Evolutionary conservation across 2,329 filamentous ascomycete genomes (phyloP), one percentile per base, ranked within the genome.

Genomic region (Colletotrichum lindemuthianum): DNA sequence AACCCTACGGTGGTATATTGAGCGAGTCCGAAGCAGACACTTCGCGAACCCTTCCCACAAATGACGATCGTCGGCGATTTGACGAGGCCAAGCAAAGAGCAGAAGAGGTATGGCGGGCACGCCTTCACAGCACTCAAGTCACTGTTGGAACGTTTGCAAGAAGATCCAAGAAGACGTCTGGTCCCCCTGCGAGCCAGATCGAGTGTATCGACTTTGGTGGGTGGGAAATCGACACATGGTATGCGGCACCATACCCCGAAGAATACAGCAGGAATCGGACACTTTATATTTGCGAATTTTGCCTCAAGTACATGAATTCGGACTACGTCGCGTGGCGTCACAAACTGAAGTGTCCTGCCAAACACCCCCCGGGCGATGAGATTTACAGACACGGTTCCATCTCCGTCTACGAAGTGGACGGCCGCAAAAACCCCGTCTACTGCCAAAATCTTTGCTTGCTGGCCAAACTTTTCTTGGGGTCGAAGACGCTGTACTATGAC

Each of bases 211-310:
- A 97, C 72, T 98, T 99, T 79, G 96, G 96, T 49, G 93, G 93
- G 55, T 96, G 91, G 84, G 96, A 99, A 77, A 99, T 99, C 71
- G 96, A 99, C 75, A 99, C 96, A 3, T 98, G 96, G 94, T 97
- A 99, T 78, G 95, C 96, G 36, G 96, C 96, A 43, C 96, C 96
- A 11, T 99, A 99, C 75, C 96, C 96, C 0, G 96, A 97, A 75
- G 96, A 99, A 78, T 99, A 99, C 81, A 98, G 93, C 76, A 89
- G 95, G 68, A 98, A 99, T 74, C 90, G 92, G 36, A 92, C 97
- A 41, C 86, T 99, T n/a, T 98, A 97, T 78, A 98, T 99, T 68
- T 99, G 96, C 83, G 96, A 99, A 77, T 99, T 98, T 77, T 99
- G 96, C 75, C 84, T 99, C 65, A 99, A 98, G 79, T 99, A 99